Evolutionary conservation across 495 filamentous ascomycete species (phyloP).

Genomic region (Friedmanniomyces simplex): DNA sequence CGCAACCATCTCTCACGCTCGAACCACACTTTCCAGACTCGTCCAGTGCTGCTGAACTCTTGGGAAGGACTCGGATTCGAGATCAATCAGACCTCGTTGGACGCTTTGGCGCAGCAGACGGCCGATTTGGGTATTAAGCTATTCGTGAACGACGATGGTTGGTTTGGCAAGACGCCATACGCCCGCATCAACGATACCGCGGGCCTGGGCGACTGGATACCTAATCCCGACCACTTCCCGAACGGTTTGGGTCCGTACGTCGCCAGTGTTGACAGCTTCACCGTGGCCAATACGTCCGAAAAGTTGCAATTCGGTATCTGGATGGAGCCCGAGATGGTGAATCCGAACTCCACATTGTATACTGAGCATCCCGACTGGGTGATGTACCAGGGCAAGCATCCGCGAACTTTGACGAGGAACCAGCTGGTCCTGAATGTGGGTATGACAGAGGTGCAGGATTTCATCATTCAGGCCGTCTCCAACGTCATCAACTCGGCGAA

Average conservation of each 20-base stretch:
- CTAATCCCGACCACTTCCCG: constrained; percentile 43
- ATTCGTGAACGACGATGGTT: constrained; percentile 49
- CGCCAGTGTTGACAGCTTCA: constrained; percentile 35
- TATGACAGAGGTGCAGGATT: constrained; percentile 44
- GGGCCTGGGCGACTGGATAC: constrained; percentile 46
- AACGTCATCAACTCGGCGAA: constrained; percentile 38
- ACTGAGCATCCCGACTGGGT: constrained; percentile 45
- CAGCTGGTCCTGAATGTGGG: constrained; percentile 46
- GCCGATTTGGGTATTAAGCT: constrained; percentile 42
- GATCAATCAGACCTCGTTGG: constrained; percentile 39
- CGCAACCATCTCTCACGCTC: constrained; percentile 44
- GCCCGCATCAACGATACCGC: constrained; percentile 39
- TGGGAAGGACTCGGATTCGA: constrained; percentile 47
- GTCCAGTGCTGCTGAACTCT: constrained; percentile 45
- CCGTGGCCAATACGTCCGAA: constrained; percentile 32
- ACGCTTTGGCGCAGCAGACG: constrained; percentile 38
- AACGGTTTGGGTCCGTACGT: constrained; percentile 40
- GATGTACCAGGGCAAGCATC: constrained; percentile 41
- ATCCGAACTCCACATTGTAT: constrained; percentile 44
- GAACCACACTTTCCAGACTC: constrained; percentile 38
- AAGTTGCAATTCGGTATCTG: constrained; percentile 45
- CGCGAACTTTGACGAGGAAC: constrained; percentile 40
- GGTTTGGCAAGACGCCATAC: constrained; percentile 44
- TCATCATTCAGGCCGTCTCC: constrained; percentile 41
- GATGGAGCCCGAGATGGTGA: constrained; percentile 52